A percentile compares a stretch with the other conserved stretches of the same genome.
These are phyloP conservation scores for Ogataea angusta DNA, from an alignment of 805 yeast species.

Conservation along the genomic window DNA sequence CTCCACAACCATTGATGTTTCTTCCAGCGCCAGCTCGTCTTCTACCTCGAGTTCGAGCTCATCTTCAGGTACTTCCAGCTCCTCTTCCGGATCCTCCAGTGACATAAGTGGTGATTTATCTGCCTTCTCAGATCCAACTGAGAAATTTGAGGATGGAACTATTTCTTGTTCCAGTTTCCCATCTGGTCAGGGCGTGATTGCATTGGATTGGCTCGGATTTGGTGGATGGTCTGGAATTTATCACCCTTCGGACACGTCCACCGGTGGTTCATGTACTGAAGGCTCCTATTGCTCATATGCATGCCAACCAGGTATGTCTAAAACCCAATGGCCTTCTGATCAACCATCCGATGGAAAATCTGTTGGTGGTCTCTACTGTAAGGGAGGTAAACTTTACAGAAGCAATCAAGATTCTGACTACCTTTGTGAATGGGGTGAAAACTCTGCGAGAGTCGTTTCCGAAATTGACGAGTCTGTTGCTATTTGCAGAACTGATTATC, in stretches of 20 bases:
- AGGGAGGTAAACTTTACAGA: constrained; percentile 57
- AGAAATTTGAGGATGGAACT: constrained; percentile 68
- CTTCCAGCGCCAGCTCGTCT: constrained; percentile 1
- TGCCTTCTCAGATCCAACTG: constrained; percentile 54
- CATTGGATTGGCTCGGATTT: constrained; percentile 65
- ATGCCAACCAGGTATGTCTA: constrained; percentile 77
- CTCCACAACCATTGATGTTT: constrained; percentile 10
- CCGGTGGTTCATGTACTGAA: constrained; percentile 56
- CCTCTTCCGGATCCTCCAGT: constrained; percentile 34
- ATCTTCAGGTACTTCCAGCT: constrained; percentile 7
- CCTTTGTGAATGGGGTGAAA: constrained; percentile 65
- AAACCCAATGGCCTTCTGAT: constrained; percentile 71
- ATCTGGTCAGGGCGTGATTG: constrained; percentile 77
- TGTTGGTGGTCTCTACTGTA: constrained; percentile 67
- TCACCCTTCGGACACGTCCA: constrained; percentile 37
- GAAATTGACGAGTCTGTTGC: constrained; percentile 53
- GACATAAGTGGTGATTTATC: constrained; percentile 54
- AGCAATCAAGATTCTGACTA: constrained; percentile 47
- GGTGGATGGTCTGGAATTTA: constrained; percentile 62
- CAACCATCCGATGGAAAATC: constrained; percentile 71
- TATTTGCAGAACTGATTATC: constrained; percentile 75
- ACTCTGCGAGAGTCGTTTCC: constrained; percentile 52
- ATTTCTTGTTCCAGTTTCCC: constrained; percentile 69
- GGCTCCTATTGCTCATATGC: constrained; percentile 77
- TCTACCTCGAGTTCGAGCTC: constrained; percentile 21